phyloP scores from a whole-genome alignment of 176 grass and related monocot species.

The Oryza meyeriana region DNA sequence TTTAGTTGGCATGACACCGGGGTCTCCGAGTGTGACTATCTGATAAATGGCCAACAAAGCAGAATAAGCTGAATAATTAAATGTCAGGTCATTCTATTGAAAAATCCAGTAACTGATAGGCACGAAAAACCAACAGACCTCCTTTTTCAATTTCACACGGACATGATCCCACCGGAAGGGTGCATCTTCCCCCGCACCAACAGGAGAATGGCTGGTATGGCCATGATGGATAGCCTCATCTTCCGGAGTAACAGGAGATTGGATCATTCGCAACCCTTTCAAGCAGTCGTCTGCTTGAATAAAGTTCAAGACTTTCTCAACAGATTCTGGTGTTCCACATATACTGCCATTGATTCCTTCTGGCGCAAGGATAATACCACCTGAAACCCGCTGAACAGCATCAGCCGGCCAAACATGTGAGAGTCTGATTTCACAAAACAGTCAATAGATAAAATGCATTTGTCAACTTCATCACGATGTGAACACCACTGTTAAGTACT shows the following conservation, averaged over 20 bases:
- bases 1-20: conserved; percentile 76
- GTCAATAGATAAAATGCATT: neutral
- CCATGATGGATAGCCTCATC: conserved; percentile 97
- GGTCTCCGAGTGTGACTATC: conserved; percentile 93
- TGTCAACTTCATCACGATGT: neutral
- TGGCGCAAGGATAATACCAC: conserved; percentile 92
- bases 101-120: neutral
- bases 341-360: conserved; percentile 96
- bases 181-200: conserved; percentile 92
- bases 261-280: conserved; percentile 72
- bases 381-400: conserved; percentile 88
- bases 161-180: conserved; percentile 98
- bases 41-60: conserved; percentile 26
- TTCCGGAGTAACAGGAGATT: conserved; percentile 91
- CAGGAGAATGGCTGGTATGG: conserved; percentile 73
- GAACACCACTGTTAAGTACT: neutral
- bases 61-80: conserved; percentile 25
- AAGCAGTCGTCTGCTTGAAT: conserved; percentile 77
- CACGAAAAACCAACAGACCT: conserved; percentile 51
- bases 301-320: conserved; percentile 70
- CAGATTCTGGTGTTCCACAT: conserved; percentile 68
- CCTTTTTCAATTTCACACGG: conserved; percentile 96
- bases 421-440: conserved; percentile 10
- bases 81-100: neutral
- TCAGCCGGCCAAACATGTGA: conserved; percentile 35